phyloP scores from a whole-genome alignment of 1,139 yeast species.

The Yamadazyma friedrichii region DNA sequence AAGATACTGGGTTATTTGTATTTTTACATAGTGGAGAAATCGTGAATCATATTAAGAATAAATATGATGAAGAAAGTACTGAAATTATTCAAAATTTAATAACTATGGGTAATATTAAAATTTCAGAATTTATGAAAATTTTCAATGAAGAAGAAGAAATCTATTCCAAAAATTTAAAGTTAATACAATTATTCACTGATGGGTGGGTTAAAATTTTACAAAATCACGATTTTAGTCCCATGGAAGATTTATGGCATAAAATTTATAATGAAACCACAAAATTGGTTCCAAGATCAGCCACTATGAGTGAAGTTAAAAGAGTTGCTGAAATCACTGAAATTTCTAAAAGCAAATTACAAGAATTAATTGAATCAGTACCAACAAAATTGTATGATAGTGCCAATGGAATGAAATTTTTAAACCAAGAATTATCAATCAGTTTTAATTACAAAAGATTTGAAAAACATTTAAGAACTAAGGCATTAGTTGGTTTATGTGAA shows the following conservation, averaged over 20 bases:
- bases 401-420: constrained; percentile 41
- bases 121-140: constrained; percentile 55
- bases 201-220: constrained; percentile 51
- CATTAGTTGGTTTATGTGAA: constrained; percentile 60
- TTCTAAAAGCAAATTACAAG: constrained; percentile 47
- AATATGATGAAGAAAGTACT: constrained; percentile 50
- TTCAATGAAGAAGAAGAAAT: constrained; percentile 26
- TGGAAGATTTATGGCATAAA: constrained; percentile 56
- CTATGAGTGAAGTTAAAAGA: constrained; percentile 60
- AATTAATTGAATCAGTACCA: constrained; percentile 32
- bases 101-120: constrained; percentile 63
- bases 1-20: constrained; percentile 62
- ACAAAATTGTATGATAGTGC: constrained; percentile 29
- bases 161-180: constrained; percentile 31
- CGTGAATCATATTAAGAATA: constrained; percentile 47
- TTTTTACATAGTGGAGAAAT: constrained; percentile 79
- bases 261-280: constrained; percentile 52
- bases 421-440: constrained; percentile 52
- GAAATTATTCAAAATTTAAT: constrained; percentile 71
- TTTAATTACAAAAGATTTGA: constrained; percentile 68
- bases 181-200: constrained; percentile 49
- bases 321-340: constrained; percentile 62
- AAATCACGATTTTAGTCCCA: constrained; percentile 45
- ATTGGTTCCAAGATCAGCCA: constrained; percentile 49
- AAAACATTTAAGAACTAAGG: constrained; percentile 62